These are phyloP conservation scores for Cystobasidium slooffiae DNA, from an alignment of 1,284 basidiomycete genomes.

Conservation along the genomic window DNA sequence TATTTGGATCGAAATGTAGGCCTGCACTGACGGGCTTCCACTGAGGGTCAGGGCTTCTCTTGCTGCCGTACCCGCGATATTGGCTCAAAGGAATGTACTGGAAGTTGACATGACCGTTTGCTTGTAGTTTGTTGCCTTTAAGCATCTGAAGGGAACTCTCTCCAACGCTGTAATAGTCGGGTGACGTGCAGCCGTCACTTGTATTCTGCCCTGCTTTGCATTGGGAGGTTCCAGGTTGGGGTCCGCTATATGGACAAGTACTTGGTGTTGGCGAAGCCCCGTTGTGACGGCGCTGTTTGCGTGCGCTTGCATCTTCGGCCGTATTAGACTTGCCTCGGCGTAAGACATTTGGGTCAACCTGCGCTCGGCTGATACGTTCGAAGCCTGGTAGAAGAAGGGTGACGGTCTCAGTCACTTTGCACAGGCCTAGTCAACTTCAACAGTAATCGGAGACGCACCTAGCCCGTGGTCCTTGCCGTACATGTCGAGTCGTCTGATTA, in stretches of 20 bases:
- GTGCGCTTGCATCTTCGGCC: neutral
- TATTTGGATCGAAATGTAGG: slow-evolving; percentile 34
- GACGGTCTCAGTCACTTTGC: too few species aligned
- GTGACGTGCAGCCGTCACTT: slow-evolving; percentile 14
- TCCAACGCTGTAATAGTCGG: slow-evolving; percentile 14
- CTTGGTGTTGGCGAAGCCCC: slow-evolving; percentile 3
- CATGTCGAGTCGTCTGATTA: neutral
- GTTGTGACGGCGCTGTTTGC: neutral
- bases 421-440: too few species aligned
- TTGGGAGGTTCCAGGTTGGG: slow-evolving; percentile 2
- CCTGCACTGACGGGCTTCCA: slow-evolving; percentile 20
- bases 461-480: neutral
- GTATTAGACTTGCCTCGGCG: neutral
- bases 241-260: slow-evolving; percentile 12
- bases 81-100: slow-evolving; percentile 33
- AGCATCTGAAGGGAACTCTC: neutral
- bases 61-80: slow-evolving; percentile 24
- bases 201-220: slow-evolving; percentile 18
- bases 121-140: slow-evolving; percentile 15
- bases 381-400: neutral
- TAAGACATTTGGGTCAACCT: neutral
- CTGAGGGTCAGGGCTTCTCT: slow-evolving; percentile 12
- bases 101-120: slow-evolving; percentile 35
- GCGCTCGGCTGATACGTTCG: slow-evolving; percentile 8
- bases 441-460: neutral